Evolutionary conservation across 306 rosid species (phyloP).

Genomic region (Abrus precatorius): DNA sequence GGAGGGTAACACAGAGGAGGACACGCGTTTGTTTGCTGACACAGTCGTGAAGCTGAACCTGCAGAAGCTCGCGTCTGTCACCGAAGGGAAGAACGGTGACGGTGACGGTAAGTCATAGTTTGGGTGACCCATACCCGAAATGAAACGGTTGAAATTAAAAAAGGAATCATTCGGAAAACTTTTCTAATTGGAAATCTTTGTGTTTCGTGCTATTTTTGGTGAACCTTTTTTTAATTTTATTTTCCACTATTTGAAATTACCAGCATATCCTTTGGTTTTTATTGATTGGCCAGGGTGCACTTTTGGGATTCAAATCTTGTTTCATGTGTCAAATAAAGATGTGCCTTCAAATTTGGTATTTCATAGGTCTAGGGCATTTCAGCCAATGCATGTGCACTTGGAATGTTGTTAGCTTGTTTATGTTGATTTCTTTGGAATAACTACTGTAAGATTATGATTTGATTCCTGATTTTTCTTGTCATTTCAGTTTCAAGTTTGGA

Average conservation of each 20-base stretch:
- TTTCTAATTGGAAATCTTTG: background rate
- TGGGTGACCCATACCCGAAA: conserved; percentile 11
- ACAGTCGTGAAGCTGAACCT: conserved; percentile 81
- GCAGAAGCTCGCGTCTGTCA: conserved; percentile 82
- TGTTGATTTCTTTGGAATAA: conserved; percentile 28
- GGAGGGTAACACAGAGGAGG: conserved; percentile 90
- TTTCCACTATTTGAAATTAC: background rate
- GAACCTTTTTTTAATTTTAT: background rate
- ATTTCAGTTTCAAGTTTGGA: background rate
- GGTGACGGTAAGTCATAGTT: conserved; percentile 56
- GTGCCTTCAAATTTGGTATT: background rate
- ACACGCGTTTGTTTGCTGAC: conserved; percentile 81
- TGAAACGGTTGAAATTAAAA: background rate
- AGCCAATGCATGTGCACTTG: conserved; percentile 51
- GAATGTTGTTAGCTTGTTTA: conserved; percentile 43
- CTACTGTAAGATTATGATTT: conserved; percentile 43
- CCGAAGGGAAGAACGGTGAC: conserved; percentile 64
- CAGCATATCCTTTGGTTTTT: background rate
- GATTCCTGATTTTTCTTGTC: conserved; percentile 21
- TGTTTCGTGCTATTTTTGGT: background rate
- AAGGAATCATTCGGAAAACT: background rate
- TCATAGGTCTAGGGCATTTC: conserved; percentile 43
- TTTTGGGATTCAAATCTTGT: background rate
- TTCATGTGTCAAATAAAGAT: background rate
- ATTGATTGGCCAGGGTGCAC: background rate